These are phyloP conservation scores for Aureobasidium namibiae DNA, from an alignment of 2,329 filamentous ascomycete species.

Conservation along the genomic window DNA sequence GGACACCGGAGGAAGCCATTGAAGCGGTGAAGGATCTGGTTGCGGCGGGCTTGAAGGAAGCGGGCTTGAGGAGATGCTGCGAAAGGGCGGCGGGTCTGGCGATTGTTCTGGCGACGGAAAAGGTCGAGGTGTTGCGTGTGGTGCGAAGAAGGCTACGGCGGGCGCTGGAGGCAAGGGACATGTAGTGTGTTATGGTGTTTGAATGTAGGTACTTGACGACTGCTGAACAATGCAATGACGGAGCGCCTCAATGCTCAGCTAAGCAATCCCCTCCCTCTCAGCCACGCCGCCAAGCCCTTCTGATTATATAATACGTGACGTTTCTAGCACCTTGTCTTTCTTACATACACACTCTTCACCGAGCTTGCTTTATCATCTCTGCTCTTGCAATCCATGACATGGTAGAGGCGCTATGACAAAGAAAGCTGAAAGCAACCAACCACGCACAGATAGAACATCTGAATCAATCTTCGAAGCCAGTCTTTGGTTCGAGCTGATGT, in stretches of 20 bases:
- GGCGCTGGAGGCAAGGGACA: slow-evolving; percentile 9
- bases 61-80: slow-evolving; percentile 13
- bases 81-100: slow-evolving; percentile 9
- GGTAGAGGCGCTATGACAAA: not conserved
- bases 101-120: slow-evolving; percentile 1
- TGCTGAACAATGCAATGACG: not conserved
- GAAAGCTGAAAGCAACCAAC: not conserved
- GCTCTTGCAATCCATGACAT: not conserved
- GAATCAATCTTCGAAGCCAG: too few relatives aligned
- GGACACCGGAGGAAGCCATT: slow-evolving; percentile 40
- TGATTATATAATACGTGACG: too few relatives aligned
- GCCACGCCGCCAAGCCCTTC: too few relatives aligned
- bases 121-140: slow-evolving; percentile 14
- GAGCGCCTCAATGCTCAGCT: not conserved
- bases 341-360: not conserved
- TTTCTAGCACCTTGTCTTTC: not conserved
- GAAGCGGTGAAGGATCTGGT: slow-evolving; percentile 33
- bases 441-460: not conserved
- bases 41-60: slow-evolving; percentile 17
- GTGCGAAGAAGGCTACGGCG: slow-evolving; percentile 13
- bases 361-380: not conserved
- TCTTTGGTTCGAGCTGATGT: not conserved
- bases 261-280: too few relatives aligned
- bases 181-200: not conserved
- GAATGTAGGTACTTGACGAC: not conserved